Conservation (phyloP, 345 rosid genomes). For the Arabis alpina region DNA sequence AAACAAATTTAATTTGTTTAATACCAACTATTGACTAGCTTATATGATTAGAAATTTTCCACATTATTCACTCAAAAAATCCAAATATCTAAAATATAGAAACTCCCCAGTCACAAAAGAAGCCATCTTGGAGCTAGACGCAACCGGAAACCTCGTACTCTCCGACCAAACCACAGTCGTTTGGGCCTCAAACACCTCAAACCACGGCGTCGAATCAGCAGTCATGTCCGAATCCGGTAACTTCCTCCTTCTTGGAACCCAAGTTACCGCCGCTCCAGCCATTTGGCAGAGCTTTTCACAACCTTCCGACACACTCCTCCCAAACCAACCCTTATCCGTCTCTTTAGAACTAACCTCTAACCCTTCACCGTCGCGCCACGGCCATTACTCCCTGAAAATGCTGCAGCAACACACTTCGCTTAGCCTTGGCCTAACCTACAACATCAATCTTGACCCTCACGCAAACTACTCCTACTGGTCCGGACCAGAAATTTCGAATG, state of each 20-base stretch:
- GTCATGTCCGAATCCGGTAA: slow-evolving; percentile 82
- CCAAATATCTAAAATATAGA: slow-evolving; percentile 67
- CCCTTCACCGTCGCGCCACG: slow-evolving; percentile 50
- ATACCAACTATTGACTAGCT: neutral
- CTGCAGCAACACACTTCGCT: slow-evolving; percentile 82
- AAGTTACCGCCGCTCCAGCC: slow-evolving; percentile 40
- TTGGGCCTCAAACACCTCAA: slow-evolving; percentile 85
- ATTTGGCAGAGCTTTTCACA: slow-evolving; percentile 83
- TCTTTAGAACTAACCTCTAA: slow-evolving; percentile 69
- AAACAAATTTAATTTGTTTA: neutral
- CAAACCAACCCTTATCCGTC: slow-evolving; percentile 79
- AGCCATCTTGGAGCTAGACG: slow-evolving; percentile 73
- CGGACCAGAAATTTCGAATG: slow-evolving; percentile 86
- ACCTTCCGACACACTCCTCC: slow-evolving; percentile 86
- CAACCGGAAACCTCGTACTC: slow-evolving; percentile 77
- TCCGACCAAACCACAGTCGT: slow-evolving; percentile 49
- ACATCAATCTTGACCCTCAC: slow-evolving; percentile 45
- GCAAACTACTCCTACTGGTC: slow-evolving; percentile 87
- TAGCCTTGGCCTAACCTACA: slow-evolving; percentile 81
- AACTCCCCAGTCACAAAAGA: slow-evolving; percentile 72
- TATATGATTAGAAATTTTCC: neutral
- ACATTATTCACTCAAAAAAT: slow-evolving; percentile 35
- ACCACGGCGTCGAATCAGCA: slow-evolving; percentile 54
- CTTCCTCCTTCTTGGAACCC: slow-evolving; percentile 56
- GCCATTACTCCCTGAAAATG: slow-evolving; percentile 83